Evolutionary conservation across 805 yeast genomes (phyloP), one percentile per base, ranked within the genome.

Genomic region (Teunomyces barrocoloradensis): DNA sequence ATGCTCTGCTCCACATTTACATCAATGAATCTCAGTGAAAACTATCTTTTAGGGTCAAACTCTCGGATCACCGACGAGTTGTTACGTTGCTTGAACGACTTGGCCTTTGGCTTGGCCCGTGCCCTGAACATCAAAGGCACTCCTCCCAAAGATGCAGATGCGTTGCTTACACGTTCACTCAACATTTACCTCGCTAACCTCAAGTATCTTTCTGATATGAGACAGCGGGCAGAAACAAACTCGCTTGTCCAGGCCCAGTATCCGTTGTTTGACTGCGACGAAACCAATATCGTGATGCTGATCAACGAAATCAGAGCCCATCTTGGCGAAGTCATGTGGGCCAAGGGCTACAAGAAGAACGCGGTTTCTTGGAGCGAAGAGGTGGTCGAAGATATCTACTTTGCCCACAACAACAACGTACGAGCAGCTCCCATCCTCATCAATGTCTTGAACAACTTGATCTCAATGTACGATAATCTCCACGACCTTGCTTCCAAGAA

Each of bases 291-390:
- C n/a, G 51, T 47, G 25, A 53, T 68, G 49, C 37, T 56, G 17
- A 58, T 56, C 20, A 67, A 69, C 36, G 74, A 67, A 38, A 53
- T 61, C 40, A 66, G 64, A 48, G 67, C 73, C 4, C 76, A 73
- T 51, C 56, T 73, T 15, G 59, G 73, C 46, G 77, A 73, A 52
- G 57, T 73, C 12, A 61, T 72, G 58, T 73, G 76, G 76, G 67
- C 67, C 6, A 64, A 60, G 50, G 75, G 75, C 5, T 66, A 53
- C 53, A 63, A 64, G 47, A 56, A 65, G 47, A 65, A 67, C 44
- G 75, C 77, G 20, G 60, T 69, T 35, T 56, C 69, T 2, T 71
- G 77, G 77, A 62, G 65, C 12, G 76, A 73, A 51, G 74, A 73
- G 47, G 67, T 71, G 3, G 57, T 73, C 6, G 73, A 68, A 41